Evolutionary conservation across 139 green algal genomes (phyloP).

Genomic region (Pedinophyceae sp.): DNA sequence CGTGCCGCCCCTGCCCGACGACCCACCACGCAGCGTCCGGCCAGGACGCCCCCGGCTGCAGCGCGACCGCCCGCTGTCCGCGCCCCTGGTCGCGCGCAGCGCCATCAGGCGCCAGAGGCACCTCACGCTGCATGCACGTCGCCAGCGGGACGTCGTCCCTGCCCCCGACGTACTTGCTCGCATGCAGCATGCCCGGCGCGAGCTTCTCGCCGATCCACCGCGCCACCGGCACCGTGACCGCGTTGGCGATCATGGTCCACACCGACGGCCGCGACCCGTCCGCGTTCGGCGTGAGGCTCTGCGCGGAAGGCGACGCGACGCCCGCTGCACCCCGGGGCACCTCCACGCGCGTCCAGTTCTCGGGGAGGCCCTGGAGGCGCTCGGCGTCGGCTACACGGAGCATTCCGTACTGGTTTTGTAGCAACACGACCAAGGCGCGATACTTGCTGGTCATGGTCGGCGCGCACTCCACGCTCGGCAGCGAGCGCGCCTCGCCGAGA

Average conservation of each 20-base stretch:
- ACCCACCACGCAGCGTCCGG: conserved; percentile 22
- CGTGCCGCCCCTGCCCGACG: conserved; percentile 15
- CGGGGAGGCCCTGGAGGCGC: conserved; percentile 54
- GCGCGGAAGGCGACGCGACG: no score
- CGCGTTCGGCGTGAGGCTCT: neutral
- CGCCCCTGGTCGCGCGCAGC: neutral
- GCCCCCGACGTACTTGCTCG: conserved; percentile 9
- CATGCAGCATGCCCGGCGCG: conserved; percentile 2
- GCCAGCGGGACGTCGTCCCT: conserved; percentile 7
- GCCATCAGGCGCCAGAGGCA: neutral
- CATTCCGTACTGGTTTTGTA: conserved; percentile 36
- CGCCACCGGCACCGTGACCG: conserved; percentile 59
- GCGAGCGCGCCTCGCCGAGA: conserved; percentile 57
- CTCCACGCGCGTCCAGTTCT: conserved; percentile 33
- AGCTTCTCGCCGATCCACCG: conserved; percentile 56
- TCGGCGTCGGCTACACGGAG: conserved; percentile 67
- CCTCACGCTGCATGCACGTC: neutral
- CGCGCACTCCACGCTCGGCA: conserved; percentile 49
- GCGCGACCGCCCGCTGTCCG: neutral
- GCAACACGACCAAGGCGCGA: conserved; percentile 56
- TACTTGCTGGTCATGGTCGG: conserved; percentile 75
- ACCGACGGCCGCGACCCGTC: neutral
- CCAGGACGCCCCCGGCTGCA: conserved; percentile 1
- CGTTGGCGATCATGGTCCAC: conserved; percentile 63
- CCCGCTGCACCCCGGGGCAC: conserved; percentile 14